Conservation (phyloP, 2,329 filamentous ascomycete genomes). For the Botryosphaeria agaves region DNA sequence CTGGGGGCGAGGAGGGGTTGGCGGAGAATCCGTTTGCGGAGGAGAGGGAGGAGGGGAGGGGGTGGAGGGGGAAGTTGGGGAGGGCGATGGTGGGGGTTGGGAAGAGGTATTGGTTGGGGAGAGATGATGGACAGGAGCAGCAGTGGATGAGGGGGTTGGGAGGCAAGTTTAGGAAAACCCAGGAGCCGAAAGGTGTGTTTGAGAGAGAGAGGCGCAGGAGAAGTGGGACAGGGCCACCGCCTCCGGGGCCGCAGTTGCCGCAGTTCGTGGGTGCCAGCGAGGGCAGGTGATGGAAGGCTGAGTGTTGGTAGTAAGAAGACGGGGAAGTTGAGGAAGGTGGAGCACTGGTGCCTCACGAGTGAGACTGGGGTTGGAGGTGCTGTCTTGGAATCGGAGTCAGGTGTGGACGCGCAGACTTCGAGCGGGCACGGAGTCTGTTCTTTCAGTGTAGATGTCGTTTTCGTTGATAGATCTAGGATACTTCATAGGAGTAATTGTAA, state of each 20-base stretch:
- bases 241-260: constrained; percentile 10
- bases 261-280: too few relatives aligned
- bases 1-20: constrained; percentile 22
- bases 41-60: constrained; percentile 55
- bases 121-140: constrained; percentile 38
- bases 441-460: too few relatives aligned
- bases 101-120: constrained; percentile 64
- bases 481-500: too few relatives aligned
- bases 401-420: too few relatives aligned
- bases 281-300: too few relatives aligned
- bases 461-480: too few relatives aligned
- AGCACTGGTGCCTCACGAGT: too few relatives aligned
- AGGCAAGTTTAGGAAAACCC: constrained; percentile 34
- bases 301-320: too few relatives aligned
- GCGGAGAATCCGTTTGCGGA: constrained; percentile 53
- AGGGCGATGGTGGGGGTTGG: constrained; percentile 59
- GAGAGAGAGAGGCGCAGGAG: constrained; percentile 44
- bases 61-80: constrained; percentile 66
- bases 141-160: constrained; percentile 51
- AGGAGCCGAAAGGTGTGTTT: constrained; percentile 25
- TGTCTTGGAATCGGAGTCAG: too few relatives aligned
- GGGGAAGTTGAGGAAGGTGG: too few relatives aligned
- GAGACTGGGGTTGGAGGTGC: too few relatives aligned
- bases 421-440: too few relatives aligned
- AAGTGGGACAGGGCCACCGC: constrained; percentile 40